A percentile compares a stretch with the other conserved stretches of the same genome.
phyloP scores from a whole-genome alignment of 768 basidiomycete genomes.

The Mycena sanguinolenta region DNA sequence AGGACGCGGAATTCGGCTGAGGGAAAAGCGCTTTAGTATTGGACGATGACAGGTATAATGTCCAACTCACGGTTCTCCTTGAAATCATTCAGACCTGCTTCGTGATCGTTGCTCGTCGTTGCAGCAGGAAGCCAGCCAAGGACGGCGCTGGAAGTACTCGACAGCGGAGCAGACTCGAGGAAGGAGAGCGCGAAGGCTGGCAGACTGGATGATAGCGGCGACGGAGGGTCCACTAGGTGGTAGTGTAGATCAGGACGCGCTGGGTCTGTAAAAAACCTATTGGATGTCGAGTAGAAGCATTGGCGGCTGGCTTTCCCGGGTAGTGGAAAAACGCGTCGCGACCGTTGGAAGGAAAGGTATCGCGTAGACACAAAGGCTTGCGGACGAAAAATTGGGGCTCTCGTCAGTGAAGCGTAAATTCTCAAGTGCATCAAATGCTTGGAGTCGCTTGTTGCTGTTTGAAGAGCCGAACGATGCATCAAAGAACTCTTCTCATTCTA shows the following conservation, averaged over 20 bases:
- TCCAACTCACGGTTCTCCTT: conserved; percentile 72
- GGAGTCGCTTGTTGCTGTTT: too few relatives aligned
- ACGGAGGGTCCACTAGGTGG: conserved; percentile 70
- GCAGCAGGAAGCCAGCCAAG: conserved; percentile 80
- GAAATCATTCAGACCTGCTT: conserved; percentile 78
- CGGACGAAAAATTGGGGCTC: conserved; percentile 9
- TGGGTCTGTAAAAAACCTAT: conserved; percentile 59
- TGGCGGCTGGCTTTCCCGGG: not conserved
- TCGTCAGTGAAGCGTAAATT: conserved; percentile 14
- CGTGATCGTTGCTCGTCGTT: conserved; percentile 45
- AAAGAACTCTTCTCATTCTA: too few relatives aligned
- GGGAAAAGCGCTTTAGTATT: not conserved
- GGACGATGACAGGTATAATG: not conserved
- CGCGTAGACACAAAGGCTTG: not conserved
- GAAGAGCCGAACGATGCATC: too few relatives aligned
- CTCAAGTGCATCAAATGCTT: conserved; percentile 11
- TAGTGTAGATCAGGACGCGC: conserved; percentile 78
- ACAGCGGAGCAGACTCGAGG: conserved; percentile 58
- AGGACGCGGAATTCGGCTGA: conserved; percentile 71
- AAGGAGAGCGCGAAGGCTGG: conserved; percentile 80
- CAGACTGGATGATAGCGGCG: conserved; percentile 55
- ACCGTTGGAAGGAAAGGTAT: not conserved
- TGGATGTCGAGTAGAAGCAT: conserved; percentile 12
- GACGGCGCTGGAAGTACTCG: conserved; percentile 62
- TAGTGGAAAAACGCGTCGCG: not conserved